Base-by-base conservation (phyloP, 371 early-diverging fungal species). In the Mucor lusitanicus region DNA sequence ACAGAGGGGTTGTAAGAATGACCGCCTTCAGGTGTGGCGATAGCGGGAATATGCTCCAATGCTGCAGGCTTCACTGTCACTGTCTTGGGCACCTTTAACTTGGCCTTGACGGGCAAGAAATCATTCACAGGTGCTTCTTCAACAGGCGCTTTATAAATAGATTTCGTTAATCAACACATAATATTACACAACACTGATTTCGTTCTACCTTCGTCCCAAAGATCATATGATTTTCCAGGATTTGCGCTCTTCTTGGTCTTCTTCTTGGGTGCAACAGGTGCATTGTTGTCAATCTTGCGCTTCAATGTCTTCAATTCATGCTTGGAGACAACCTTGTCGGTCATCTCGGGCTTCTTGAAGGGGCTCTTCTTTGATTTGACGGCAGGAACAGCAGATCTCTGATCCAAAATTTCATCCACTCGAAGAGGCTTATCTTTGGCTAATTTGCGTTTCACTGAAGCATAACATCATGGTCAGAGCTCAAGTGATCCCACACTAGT, bases 1-100 rank as follows among this genome's bases (percentile, higher is more conserved):
- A 86, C 80, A 8, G 86, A 80, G 12, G 98, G 97, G 66, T 93
- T 93, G 77, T 98, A 98, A 11, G 96, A 96, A 0, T 93, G 88
- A 56, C 99, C 99, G 0, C 93, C 89, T 65, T 93, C 92, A 19
- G 91, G 87, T 48, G 90, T 77, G 21, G 82, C 77, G 17, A 98
- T 90, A 4, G 95, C 92, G 1, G 93, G 86, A 9, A 76, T 64
- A 59, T 80, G 76, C 35, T 87, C 44, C 15, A 64, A 63, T 1
- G 78, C 85, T 62, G 74, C 64, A 15, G 85, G 86, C 72, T 78
- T 85, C 70, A 67, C 74, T 70, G 69, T 76, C 50, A 81, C 70
- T 8, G 84, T 86, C 46, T 54, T 70, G 32, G 91, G 92, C 32
- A 88, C 88, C 72, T 85, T 71, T n/a, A 55, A 42, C n/a, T 64